These are phyloP conservation scores for Lachancea sp. DNA, from an alignment of 805 yeast genomes.

Conservation along the genomic window DNA sequence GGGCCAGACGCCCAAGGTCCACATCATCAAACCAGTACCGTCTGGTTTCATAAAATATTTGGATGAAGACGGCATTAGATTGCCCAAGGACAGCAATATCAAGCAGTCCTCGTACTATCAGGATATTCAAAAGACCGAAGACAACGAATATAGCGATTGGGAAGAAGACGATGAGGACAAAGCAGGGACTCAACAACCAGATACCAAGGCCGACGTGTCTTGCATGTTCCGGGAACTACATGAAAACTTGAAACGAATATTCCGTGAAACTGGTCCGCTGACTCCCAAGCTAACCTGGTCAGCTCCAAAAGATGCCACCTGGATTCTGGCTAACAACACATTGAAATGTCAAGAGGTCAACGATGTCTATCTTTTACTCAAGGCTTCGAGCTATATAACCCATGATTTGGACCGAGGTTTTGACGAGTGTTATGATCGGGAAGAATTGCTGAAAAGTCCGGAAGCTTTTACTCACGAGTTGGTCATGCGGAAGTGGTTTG, in stretches of 20 bases:
- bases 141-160: constrained; percentile 73
- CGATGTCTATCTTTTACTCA: constrained; percentile 74
- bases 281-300: constrained; percentile 96
- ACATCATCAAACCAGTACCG: constrained; percentile 54
- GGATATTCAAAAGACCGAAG: constrained; percentile 38
- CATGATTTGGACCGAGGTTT: constrained; percentile 78
- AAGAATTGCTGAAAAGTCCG: constrained; percentile 15
- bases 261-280: constrained; percentile 51
- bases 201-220: constrained; percentile 34
- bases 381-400: constrained; percentile 80
- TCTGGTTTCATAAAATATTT: constrained; percentile 52
- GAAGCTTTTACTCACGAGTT: constrained; percentile 47
- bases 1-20: constrained; percentile 43
- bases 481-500: constrained; percentile 76
- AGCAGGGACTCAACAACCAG: constrained; percentile 17
- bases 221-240: constrained; percentile 56
- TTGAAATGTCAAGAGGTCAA: constrained; percentile 63
- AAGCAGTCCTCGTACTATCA: constrained; percentile 32
- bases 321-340: constrained; percentile 79
- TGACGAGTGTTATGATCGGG: constrained; percentile 39
- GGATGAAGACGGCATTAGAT: constrained; percentile 57
- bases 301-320: constrained; percentile 88
- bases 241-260: constrained; percentile 38
- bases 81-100: constrained; percentile 41
- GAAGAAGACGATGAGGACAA: constrained; percentile 42